Evolutionary conservation across 768 basidiomycete species (phyloP).

Genomic region (Tricholoma sp.): DNA sequence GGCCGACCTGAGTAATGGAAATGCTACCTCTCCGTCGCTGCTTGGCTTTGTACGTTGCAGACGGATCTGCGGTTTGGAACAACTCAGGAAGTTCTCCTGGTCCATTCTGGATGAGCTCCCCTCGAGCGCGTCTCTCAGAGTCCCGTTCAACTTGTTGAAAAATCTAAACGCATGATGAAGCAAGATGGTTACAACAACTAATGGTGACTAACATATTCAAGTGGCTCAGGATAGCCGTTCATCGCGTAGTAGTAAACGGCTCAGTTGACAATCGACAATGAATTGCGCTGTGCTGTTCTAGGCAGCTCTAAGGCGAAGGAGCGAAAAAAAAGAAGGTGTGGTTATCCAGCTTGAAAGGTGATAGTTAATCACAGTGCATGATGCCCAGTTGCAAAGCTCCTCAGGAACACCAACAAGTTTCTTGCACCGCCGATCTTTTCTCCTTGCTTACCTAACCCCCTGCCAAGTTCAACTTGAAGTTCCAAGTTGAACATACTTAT

Average conservation of each 20-base stretch:
- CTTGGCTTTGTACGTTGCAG: constrained; percentile 25
- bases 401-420: too few relatives aligned
- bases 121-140: constrained; percentile 13
- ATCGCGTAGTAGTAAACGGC: constrained; percentile 3
- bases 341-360: too few relatives aligned
- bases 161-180: constrained; percentile 3
- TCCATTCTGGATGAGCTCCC: constrained; percentile 3
- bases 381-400: too few relatives aligned
- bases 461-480: too few relatives aligned
- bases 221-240: constrained; percentile 12
- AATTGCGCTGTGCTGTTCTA: background rate
- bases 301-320: too few relatives aligned
- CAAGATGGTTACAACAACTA: background rate
- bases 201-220: constrained; percentile 10
- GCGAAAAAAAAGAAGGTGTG: background rate
- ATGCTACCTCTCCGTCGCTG: constrained; percentile 44
- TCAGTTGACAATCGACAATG: background rate
- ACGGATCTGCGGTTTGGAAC: background rate
- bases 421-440: too few relatives aligned
- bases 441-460: too few relatives aligned
- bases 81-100: background rate
- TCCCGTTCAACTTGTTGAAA: constrained; percentile 16
- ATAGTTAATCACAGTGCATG: too few relatives aligned
- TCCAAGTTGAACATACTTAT: too few relatives aligned
- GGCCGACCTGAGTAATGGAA: constrained; percentile 56